Evolutionary conservation across 495 filamentous ascomycete genomes (phyloP).

Genomic region (Xanthoparmelia taractica): DNA sequence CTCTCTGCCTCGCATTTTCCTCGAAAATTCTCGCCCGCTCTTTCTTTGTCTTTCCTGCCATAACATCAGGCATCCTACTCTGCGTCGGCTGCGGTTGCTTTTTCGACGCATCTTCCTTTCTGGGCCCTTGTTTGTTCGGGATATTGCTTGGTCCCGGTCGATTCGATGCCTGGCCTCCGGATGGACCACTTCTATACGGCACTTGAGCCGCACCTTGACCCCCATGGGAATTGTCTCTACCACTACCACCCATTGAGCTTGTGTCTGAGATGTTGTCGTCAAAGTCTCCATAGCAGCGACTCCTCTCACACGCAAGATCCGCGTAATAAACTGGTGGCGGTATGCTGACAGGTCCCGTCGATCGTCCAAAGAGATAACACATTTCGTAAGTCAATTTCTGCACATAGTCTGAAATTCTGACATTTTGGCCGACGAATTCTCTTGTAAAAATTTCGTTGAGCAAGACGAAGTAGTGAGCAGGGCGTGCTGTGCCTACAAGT

Average conservation of each 20-base stretch:
- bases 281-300: constrained; percentile 49
- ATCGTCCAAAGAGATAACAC: not conserved
- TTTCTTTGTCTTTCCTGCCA: not conserved
- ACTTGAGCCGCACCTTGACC: not conserved
- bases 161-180: not conserved
- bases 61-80: not conserved
- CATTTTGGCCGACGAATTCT: constrained; percentile 40
- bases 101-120: not conserved
- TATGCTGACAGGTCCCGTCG: constrained; percentile 49
- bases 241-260: not conserved
- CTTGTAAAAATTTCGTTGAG: constrained; percentile 61
- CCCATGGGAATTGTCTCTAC: not conserved
- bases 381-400: not conserved
- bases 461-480: constrained; percentile 69
- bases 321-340: constrained; percentile 70
- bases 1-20: not conserved
- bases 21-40: not conserved
- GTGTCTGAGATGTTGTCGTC: not conserved
- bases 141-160: not conserved
- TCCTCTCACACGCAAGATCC: constrained; percentile 61
- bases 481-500: constrained; percentile 76
- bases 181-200: not conserved
- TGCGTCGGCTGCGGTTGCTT: not conserved
- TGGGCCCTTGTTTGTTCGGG: not conserved
- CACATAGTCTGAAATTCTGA: not conserved